Evolutionary conservation across 106 monocot genomes (phyloP).

Genomic region (Acanthochlamys bracteata): DNA sequence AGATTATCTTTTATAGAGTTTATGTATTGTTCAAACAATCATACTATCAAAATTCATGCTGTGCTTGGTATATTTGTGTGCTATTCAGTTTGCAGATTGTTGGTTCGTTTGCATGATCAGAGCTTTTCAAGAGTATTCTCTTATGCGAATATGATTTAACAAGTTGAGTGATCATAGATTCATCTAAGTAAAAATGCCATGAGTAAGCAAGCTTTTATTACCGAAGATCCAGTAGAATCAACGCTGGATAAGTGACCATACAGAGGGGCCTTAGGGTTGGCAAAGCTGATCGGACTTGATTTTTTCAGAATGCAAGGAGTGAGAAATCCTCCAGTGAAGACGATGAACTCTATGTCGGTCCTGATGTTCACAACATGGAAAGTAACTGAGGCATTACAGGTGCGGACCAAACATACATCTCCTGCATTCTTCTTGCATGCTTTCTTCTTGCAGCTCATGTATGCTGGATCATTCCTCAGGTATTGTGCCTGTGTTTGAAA

Average conservation of each 20-base stretch:
- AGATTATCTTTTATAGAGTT: too few species aligned
- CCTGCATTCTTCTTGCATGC: constrained; percentile 22
- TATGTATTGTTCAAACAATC: too few species aligned
- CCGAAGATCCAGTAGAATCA: constrained; percentile 58
- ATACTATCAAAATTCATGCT: too few species aligned
- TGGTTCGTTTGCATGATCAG: too few species aligned
- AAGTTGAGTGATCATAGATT: too few species aligned
- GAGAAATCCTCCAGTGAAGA: constrained; percentile 60
- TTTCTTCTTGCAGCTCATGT: constrained; percentile 36
- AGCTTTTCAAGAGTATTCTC: too few species aligned
- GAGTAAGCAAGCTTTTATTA: constrained; percentile 9
- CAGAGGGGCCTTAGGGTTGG: constrained; percentile 44
- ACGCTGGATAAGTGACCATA: constrained; percentile 52
- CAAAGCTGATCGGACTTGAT: constrained; percentile 37
- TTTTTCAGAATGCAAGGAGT: constrained; percentile 44
- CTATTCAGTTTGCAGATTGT: too few species aligned
- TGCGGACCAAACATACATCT: constrained; percentile 17
- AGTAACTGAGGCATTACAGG: constrained; percentile 44
- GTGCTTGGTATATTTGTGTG: too few species aligned
- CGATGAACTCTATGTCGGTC: constrained; percentile 58
- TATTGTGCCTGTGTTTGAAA: constrained; percentile 44
- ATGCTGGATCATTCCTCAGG: constrained; percentile 50
- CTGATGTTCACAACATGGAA: constrained; percentile 71
- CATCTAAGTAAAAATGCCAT: too few species aligned
- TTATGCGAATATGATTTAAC: too few species aligned